phyloP scores from a whole-genome alignment of 345 rosid genomes.

The Bruguiera gymnorhiza region DNA sequence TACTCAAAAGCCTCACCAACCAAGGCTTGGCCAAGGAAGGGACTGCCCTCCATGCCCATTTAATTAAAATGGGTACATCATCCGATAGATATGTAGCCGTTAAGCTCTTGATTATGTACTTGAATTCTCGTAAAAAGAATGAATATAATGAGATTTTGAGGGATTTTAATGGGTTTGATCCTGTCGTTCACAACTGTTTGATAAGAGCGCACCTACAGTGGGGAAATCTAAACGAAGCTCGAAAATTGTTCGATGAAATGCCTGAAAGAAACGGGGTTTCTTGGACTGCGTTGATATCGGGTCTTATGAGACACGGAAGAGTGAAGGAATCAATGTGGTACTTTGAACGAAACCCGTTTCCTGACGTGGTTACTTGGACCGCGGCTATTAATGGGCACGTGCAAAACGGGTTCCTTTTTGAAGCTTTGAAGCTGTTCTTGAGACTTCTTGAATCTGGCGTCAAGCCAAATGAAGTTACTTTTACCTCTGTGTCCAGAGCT shows the following conservation, averaged over 20 bases:
- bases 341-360: conserved; percentile 51
- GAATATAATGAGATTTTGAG: conserved; percentile 44
- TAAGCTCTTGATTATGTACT: conserved; percentile 51
- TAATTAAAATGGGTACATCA: conserved; percentile 43
- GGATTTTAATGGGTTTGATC: conserved; percentile 45
- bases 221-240: conserved; percentile 50
- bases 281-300: conserved; percentile 55
- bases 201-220: conserved; percentile 29
- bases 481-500: conserved; percentile 42
- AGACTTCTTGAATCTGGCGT: conserved; percentile 39
- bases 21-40: conserved; percentile 37
- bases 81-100: conserved; percentile 40
- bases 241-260: conserved; percentile 53
- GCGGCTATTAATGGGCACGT: conserved; percentile 53
- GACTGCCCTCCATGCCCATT: conserved; percentile 39
- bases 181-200: conserved; percentile 48
- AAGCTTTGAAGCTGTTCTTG: conserved; percentile 45
- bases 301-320: conserved; percentile 49
- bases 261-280: conserved; percentile 51
- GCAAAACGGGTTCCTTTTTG: conserved; percentile 37
- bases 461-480: conserved; percentile 47
- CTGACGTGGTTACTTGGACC: conserved; percentile 52
- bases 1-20: conserved; percentile 28
- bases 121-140: conserved; percentile 27
- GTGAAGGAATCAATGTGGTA: conserved; percentile 47